Base-by-base conservation (phyloP, 805 yeast species). In the Scheffersomyces amazonensis region DNA sequence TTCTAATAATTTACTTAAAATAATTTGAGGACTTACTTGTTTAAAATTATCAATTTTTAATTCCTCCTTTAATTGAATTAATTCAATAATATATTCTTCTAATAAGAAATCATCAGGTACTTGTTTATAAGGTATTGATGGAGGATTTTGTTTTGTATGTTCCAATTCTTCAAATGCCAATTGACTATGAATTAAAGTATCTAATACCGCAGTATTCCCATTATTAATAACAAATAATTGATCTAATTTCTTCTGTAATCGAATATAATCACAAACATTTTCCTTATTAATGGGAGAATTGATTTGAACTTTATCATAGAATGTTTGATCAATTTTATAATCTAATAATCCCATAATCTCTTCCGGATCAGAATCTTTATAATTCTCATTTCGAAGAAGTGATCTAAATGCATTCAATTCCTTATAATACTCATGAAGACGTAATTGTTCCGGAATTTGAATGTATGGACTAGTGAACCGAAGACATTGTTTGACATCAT, bases 171-270 rank as follows among this genome's bases (percentile, higher is more conserved):
- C 39, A 39, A 39, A 39, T 13, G 20, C 37, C 16, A 18, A 25
- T 19, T 35, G 36, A 21, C 32, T 40, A 3, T 31, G 15, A 8
- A 40, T 23, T 18, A 40, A 40, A 10, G 43, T 28, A 31, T 40
- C 28, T 16, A 40, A 34, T 11, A 40, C 31, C 15, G 35, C 30
- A 2, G 81, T 65, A 47, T 78, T 74, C 1, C 81, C 83, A 13
- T 83, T 82, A 48, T 82, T 81, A 23, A 76, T 47, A 13, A 60
- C 56, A 54, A 23, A 80, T 62, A 40, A 66, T 50, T 47, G 21
- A 9, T 34, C 33, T 34, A 57, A 47, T 19, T 50, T 41, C 16
- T 44, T 46, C 25, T 48, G 36, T 32, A 57, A 44, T 24, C 46
- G 48, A 10, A 48, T 39, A 20, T 46, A 47, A 17, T 40, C 34